Base-by-base conservation (phyloP, 225 moss, liverwort and hornwort species). In the Pleurozium schreberi region DNA sequence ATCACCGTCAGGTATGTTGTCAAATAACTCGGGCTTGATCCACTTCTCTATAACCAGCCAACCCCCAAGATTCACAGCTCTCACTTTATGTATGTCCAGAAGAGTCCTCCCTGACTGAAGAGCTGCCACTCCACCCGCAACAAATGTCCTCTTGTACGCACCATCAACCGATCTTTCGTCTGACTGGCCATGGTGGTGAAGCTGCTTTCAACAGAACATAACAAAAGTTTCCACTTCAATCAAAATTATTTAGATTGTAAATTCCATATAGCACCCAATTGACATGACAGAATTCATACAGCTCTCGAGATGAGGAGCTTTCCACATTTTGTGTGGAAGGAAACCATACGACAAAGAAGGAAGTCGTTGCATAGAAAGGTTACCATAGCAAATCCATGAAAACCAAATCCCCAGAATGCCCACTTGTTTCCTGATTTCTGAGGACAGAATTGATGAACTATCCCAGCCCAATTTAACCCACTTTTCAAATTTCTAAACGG, bases 41-140 rank as follows among this genome's bases (percentile, higher is more conserved):
- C 94, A 94, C 82, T 94, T 94, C 79, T 94, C 92, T 31, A 92
- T 91, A 20, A 94, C 91, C 40, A 94, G 91, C 94, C 94, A 94
- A 20, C 92, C 92, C 17, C 92, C 94, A 6, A 94, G 89, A 69
- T 91, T 94, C 85, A 94, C 92, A 47, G 90, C 94, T 59, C 91
- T 89, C 85, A 94, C 92, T 91, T 89, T 92, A 6, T 52, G 68
- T 53, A 58, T 42, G 53, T 70, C 89, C 7, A 91, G 82, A n/a
- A 92, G 90, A 86, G 79, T 36, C 82, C 90, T 88, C 77, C 71
- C 63, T 57, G 88, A 55, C 71, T 71, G 88, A 86, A 90, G 71
- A 78, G 92, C 89, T 92, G 81, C 81, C 64, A 87, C 92, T 88
- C 87, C 92, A 59, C 91, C 84, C n/a, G 82, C 84, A 84, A 88